Evolutionary conservation across 805 yeast genomes (phyloP), one percentile per base, ranked within the genome.

Genomic region (Lipomyces yamadae): DNA sequence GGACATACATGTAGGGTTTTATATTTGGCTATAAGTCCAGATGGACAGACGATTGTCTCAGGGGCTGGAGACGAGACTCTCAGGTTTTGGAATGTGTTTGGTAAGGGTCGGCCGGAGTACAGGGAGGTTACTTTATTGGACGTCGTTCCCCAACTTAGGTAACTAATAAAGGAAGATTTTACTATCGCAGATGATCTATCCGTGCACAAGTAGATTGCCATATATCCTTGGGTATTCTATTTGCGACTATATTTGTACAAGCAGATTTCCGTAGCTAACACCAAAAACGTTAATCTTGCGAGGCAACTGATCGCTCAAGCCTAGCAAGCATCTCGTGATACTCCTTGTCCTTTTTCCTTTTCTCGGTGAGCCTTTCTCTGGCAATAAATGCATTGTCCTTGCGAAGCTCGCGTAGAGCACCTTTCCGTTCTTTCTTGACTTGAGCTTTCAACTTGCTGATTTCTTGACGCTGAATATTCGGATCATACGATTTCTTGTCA

Each of bases 21-120:
- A 60, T 95, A 95, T 76, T 81, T 95, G 72, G 86, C 97, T 3
- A 82, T 94, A 79, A 90, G 97, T 24, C 97, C 98, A 0, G 98
- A 95, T 78, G 99, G 99, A 0, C 92, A 91, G 69, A 92, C 98
- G 0, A 89, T 95, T 13, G 99, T 94, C 2, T 93, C 99, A 0
- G 99, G 99, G 1, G 98, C 99, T 0, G 99, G 98, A 3, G 99
- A 95, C 78, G 99, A 95, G 77, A 95, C 99, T 0, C 80, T 95
- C 64, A 78, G 99, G 70, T 91, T 95, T 76, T 95, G 99, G 99
- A 92, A 92, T 72, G 90, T 93, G 0, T 95, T 93, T 79, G 97
- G 72, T 6, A 66, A 64, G 55, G 70, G 71, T 4, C 39, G 68
- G 32, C 67, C 70, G 4, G 71, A 68, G 56, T 63, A 68, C 45